phyloP scores from a whole-genome alignment of 2,329 filamentous ascomycete species.

The Paracoccidioides brasiliensis region DNA sequence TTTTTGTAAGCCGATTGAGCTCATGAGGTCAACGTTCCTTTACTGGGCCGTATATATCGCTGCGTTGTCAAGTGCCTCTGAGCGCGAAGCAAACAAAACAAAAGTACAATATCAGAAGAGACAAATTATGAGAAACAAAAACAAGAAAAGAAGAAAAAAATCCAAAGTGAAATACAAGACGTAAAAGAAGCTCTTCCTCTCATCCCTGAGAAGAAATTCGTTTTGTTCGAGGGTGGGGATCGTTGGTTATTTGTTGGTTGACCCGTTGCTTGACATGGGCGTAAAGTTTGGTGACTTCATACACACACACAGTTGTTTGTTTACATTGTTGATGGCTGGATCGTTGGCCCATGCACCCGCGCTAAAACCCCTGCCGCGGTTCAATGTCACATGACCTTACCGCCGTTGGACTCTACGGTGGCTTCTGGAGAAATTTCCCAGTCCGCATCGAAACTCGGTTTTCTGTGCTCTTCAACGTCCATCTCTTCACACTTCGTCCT shows the following conservation, averaged over 20 bases:
- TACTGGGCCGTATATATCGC: background rate
- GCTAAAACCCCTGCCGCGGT: background rate
- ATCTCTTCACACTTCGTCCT: background rate
- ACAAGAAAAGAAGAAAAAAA: background rate
- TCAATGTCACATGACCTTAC: background rate
- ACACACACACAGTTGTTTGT: background rate
- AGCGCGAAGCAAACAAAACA: background rate
- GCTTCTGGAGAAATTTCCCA: background rate
- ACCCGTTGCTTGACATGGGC: background rate
- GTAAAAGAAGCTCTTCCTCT: background rate
- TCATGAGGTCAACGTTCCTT: background rate
- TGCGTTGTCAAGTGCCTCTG: background rate
- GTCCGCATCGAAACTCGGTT: background rate
- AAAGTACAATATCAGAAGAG: background rate
- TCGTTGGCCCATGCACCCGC: background rate
- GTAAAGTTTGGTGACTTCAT: background rate
- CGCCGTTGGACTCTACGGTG: background rate
- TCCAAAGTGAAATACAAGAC: background rate
- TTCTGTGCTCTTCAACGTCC: background rate
- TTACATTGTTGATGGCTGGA: background rate
- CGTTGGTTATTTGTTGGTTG: background rate
- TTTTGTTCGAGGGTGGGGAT: background rate
- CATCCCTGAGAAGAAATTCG: background rate
- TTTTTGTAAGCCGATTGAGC: background rate
- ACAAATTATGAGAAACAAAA: background rate